Conservation (phyloP, 2,329 filamentous ascomycete genomes). For the Peltaster fructicola region DNA sequence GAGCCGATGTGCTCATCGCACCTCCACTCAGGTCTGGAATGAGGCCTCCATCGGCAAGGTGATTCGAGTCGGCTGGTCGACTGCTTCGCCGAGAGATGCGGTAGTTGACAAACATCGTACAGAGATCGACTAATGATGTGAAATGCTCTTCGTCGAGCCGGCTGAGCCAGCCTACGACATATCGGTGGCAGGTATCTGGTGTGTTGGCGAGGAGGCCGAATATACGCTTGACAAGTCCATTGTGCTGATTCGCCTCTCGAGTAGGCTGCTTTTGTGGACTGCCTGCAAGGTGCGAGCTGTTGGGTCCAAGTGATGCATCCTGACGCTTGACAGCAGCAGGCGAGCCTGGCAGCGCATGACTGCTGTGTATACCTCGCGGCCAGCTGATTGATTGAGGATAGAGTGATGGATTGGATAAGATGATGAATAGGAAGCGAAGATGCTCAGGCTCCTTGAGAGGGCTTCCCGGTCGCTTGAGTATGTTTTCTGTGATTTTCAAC, state of each 20-base stretch:
- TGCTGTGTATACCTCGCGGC: too few relatives aligned
- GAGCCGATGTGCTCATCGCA: slow-evolving; percentile 44
- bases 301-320: slow-evolving; percentile 1
- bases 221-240: slow-evolving; percentile 69
- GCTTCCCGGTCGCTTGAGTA: slow-evolving; percentile 63
- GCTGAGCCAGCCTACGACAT: slow-evolving; percentile 63
- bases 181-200: slow-evolving; percentile 56
- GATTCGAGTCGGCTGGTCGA: slow-evolving; percentile 41
- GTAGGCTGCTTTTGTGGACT: background rate
- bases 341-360: slow-evolving; percentile 1
- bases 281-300: too few relatives aligned
- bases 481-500: slow-evolving; percentile 59
- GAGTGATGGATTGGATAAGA: slow-evolving; percentile 63
- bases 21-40: slow-evolving; percentile 55
- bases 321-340: slow-evolving; percentile 1
- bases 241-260: slow-evolving; percentile 31
- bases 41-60: slow-evolving; percentile 47
- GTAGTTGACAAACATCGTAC: slow-evolving; percentile 65
- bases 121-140: slow-evolving; percentile 55
- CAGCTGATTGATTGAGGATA: slow-evolving; percentile 31
- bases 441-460: slow-evolving; percentile 51
- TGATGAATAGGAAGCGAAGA: slow-evolving; percentile 58
- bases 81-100: slow-evolving; percentile 54
- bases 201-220: slow-evolving; percentile 64
- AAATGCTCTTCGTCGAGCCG: slow-evolving; percentile 51